Evolutionary conservation across 2,329 filamentous ascomycete species (phyloP).

Genomic region (Colletotrichum gloeosporioides): DNA sequence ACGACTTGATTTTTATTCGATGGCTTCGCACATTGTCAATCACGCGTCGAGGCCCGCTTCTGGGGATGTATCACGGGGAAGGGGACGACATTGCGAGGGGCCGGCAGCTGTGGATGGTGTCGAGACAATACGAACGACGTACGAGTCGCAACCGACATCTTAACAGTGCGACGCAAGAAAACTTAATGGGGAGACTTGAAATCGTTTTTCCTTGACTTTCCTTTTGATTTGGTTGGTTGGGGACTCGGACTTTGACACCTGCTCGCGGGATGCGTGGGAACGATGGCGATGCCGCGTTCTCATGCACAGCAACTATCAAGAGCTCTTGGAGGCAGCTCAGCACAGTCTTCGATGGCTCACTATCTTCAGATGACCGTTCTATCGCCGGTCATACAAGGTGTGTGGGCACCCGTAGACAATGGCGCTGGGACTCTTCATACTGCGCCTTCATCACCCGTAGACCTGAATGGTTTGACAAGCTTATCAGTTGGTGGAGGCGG

Average conservation of each 20-base stretch:
- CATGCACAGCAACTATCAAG: background rate
- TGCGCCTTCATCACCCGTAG: conserved; percentile 11
- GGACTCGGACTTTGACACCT: background rate
- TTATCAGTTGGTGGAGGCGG: conserved; percentile 15
- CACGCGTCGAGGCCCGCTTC: conserved; percentile 33
- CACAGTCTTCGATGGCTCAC: background rate
- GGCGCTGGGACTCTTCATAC: conserved; percentile 9
- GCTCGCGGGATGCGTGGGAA: background rate
- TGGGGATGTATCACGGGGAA: conserved; percentile 36
- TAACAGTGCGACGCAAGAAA: background rate
- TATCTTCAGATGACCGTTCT: background rate
- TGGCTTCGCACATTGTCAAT: conserved; percentile 29
- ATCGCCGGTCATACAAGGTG: background rate
- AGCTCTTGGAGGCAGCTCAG: background rate
- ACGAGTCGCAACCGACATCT: background rate
- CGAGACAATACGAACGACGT: background rate
- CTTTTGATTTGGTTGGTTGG: conserved; percentile 12
- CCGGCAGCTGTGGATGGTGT: background rate
- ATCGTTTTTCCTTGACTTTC: conserved; percentile 4
- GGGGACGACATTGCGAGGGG: conserved; percentile 1
- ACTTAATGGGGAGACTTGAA: background rate
- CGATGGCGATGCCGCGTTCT: background rate
- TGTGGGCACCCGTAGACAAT: background rate
- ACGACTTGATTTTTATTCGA: conserved; percentile 15
- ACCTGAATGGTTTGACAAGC: background rate